Evolutionary conservation across 1,284 basidiomycete species (phyloP).

Genomic region (Microbotryomycetes sp.): DNA sequence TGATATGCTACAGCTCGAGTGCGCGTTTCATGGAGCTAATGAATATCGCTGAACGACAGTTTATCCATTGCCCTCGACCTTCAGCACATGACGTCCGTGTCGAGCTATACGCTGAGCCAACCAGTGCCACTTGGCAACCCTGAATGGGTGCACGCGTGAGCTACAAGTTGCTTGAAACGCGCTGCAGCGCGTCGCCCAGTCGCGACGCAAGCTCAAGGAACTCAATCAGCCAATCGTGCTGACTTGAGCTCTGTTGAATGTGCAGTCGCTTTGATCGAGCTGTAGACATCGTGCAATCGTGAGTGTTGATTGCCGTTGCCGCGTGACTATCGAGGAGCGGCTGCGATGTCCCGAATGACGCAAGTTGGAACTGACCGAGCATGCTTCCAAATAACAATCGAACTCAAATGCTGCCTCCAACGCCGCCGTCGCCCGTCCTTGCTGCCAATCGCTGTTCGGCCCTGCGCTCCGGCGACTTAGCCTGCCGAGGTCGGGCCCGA

Average conservation of each 20-base stretch:
- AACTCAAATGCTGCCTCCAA: no score
- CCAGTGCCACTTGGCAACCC: slow-evolving; percentile 8
- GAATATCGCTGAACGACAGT: no score
- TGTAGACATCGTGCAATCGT: slow-evolving; percentile 81
- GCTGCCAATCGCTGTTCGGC: background rate
- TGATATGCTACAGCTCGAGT: no score
- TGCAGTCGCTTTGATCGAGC: slow-evolving; percentile 77
- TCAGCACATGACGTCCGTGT: background rate
- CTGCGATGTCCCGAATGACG: no score
- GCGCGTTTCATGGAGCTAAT: no score
- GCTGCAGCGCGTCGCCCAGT: background rate
- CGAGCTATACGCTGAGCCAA: background rate
- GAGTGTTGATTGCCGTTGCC: slow-evolving; percentile 3
- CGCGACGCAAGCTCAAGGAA: background rate
- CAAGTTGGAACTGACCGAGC: no score
- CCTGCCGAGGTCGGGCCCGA: slow-evolving; percentile 86
- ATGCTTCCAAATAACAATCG: no score
- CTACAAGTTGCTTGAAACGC: background rate
- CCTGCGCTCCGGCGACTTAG: slow-evolving; percentile 33
- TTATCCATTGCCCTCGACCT: no score
- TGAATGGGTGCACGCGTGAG: slow-evolving; percentile 20
- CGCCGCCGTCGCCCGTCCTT: background rate
- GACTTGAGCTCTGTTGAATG: background rate
- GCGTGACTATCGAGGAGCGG: no score
- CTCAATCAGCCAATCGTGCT: background rate